These are phyloP conservation scores for Rosa multiflora DNA, from an alignment of 306 rosid genomes.

Conservation along the genomic window DNA sequence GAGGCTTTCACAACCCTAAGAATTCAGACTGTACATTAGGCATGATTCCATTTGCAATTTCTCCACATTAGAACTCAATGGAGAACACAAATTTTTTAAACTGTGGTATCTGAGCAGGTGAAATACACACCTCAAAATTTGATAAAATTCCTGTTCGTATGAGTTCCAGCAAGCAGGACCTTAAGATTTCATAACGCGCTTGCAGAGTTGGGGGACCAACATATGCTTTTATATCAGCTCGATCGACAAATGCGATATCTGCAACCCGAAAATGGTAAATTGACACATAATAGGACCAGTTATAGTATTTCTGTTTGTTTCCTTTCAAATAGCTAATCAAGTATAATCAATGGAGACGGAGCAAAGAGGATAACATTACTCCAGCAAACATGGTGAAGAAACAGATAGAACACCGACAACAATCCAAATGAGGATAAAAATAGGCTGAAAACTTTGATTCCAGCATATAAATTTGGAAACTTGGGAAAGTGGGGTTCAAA, in stretches of 20 bases:
- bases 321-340: constrained; percentile 2
- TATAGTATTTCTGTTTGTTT: not conserved
- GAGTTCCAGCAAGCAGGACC: constrained; percentile 86
- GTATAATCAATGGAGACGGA: not conserved
- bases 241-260: constrained; percentile 97
- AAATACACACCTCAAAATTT: constrained; percentile 50
- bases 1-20: constrained; percentile 48
- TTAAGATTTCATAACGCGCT: constrained; percentile 89
- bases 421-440: not conserved
- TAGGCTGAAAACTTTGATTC: not conserved
- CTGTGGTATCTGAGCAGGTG: constrained; percentile 15
- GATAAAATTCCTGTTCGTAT: constrained; percentile 63
- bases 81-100: not conserved
- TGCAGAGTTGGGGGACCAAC: constrained; percentile 97
- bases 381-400: constrained; percentile 4
- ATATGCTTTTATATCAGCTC: constrained; percentile 96
- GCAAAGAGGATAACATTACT: not conserved
- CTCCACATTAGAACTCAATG: constrained; percentile 6
- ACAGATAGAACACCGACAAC: not conserved
- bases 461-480: not conserved
- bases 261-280: constrained; percentile 36
- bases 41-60: constrained; percentile 23
- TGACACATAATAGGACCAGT: not conserved
- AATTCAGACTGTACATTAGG: constrained; percentile 29
- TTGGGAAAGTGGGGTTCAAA: not conserved